phyloP scores from a whole-genome alignment of 2,329 filamentous ascomycete species.

The Fonsecaea nubica region DNA sequence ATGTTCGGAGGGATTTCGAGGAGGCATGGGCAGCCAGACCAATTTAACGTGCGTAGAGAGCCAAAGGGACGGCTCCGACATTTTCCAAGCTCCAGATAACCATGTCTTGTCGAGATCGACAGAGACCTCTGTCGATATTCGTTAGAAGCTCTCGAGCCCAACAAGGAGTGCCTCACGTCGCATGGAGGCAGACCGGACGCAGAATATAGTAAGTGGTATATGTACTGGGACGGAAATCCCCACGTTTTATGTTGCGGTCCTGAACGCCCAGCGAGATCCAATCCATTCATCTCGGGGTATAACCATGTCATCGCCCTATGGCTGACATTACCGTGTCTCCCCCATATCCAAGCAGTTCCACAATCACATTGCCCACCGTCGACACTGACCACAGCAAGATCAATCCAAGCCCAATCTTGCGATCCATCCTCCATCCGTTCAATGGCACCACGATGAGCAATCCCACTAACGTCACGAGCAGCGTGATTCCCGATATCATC shows the following conservation, averaged over 20 bases:
- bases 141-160: no score
- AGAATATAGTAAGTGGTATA: neutral
- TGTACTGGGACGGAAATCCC: neutral
- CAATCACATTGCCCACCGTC: constrained; percentile 78
- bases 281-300: constrained; percentile 7
- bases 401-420: constrained; percentile 79
- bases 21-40: neutral
- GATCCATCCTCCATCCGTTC: constrained; percentile 85
- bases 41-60: neutral
- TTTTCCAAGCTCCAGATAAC: neutral
- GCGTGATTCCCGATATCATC: constrained; percentile 81
- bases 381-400: constrained; percentile 81
- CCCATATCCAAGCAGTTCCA: constrained; percentile 65
- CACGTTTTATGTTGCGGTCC: neutral
- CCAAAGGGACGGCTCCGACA: neutral
- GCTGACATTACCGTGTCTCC: constrained; percentile 20
- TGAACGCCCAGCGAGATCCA: neutral
- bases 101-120: neutral
- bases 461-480: constrained; percentile 79
- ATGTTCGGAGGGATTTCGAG: neutral
- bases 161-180: neutral
- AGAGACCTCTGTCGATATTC: no score
- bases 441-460: constrained; percentile 80
- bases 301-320: constrained; percentile 8
- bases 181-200: neutral